Conservation (phyloP, 2,329 filamentous ascomycete species). For the Aspergillus flavus region DNA sequence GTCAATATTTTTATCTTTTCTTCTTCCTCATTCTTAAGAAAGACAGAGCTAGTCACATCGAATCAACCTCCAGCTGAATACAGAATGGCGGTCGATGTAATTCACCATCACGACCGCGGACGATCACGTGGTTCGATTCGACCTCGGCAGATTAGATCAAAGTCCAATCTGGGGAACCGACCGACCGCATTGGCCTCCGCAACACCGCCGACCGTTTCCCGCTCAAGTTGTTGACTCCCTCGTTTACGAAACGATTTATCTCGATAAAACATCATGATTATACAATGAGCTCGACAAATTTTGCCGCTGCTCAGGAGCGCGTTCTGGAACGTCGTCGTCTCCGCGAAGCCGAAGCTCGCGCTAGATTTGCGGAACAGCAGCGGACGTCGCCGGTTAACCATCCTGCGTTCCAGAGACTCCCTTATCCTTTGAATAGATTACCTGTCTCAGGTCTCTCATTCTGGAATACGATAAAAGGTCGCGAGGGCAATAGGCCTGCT, state of each 20-base stretch:
- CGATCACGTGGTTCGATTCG: constrained; percentile 16
- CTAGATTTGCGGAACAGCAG: constrained; percentile 51
- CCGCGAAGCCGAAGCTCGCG: constrained; percentile 68
- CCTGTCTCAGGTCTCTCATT: constrained; percentile 46
- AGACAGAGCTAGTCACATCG: background rate
- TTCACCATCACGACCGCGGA: background rate
- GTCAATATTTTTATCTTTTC: background rate
- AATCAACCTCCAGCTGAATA: background rate
- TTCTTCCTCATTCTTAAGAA: background rate
- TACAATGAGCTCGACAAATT: constrained; percentile 65
- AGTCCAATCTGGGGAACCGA: constrained; percentile 23
- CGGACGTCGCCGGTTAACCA: constrained; percentile 54
- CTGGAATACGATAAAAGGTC: constrained; percentile 73
- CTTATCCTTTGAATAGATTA: constrained; percentile 64
- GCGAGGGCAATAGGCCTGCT: constrained; percentile 78
- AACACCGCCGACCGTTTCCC: constrained; percentile 6
- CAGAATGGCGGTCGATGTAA: background rate
- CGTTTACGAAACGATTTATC: background rate
- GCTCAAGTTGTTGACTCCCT: constrained; percentile 3
- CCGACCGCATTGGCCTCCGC: constrained; percentile 16
- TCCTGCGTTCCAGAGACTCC: constrained; percentile 60
- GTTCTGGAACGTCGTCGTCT: constrained; percentile 78
- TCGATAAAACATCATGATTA: constrained; percentile 34
- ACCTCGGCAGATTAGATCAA: constrained; percentile 20
- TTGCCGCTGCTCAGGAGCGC: constrained; percentile 86